Conservation (phyloP, 768 basidiomycete genomes). For the Russula abietina region DNA sequence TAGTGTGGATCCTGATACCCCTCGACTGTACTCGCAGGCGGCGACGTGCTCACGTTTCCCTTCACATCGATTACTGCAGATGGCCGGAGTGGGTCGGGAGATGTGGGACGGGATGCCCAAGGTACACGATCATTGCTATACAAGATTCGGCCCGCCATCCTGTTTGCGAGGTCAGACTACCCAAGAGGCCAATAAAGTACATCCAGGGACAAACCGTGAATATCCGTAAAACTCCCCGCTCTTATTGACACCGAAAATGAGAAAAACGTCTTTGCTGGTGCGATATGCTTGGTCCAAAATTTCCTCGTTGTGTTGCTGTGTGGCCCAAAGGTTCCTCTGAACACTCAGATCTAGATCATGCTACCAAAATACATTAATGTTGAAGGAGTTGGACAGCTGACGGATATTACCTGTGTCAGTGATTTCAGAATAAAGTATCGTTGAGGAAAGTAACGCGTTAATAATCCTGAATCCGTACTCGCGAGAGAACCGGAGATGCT, state of each 20-base stretch:
- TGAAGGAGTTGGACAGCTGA: neutral
- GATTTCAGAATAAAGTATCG: conserved; percentile 95
- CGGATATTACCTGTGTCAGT: conserved; percentile 56
- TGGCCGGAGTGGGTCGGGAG: neutral
- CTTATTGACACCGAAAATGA: conserved; percentile 91
- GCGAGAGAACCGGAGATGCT: conserved; percentile 64
- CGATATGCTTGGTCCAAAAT: conserved; percentile 89
- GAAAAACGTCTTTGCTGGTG: conserved; percentile 80
- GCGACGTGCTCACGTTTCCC: neutral
- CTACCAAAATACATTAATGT: conserved; percentile 35
- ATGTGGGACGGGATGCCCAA: conserved; percentile 41
- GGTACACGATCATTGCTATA: conserved; percentile 45
- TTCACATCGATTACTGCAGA: neutral
- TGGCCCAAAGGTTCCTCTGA: conserved; percentile 79
- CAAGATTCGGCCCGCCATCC: conserved; percentile 66
- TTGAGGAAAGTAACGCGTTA: conserved; percentile 70
- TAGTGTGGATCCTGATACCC: neutral
- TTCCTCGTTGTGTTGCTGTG: conserved; percentile 87
- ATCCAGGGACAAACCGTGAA: conserved; percentile 52
- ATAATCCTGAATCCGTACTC: conserved; percentile 79
- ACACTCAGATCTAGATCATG: conserved; percentile 76
- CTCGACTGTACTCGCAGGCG: neutral
- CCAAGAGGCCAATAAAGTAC: neutral
- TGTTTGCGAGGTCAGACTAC: conserved; percentile 28
- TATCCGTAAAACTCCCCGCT: conserved; percentile 94